Conservation (phyloP, 2,329 filamentous ascomycete genomes). For the Fusarium oxysporum region DNA sequence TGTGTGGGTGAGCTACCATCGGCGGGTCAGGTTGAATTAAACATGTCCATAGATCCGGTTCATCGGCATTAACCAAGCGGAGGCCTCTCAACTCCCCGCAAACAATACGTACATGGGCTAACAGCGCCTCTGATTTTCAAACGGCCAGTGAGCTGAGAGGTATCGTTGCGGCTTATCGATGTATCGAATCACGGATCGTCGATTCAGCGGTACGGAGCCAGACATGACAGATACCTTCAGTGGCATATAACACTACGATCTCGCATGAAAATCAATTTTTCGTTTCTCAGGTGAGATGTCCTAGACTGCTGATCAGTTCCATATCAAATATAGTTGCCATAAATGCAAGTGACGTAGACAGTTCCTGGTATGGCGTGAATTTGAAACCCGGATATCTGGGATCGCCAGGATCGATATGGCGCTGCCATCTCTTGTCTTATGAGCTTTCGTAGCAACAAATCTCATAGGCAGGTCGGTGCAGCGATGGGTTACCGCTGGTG, state of each 20-base stretch:
- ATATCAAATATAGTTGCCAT: background rate
- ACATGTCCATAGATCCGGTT: background rate
- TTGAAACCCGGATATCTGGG: background rate
- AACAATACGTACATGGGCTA: background rate
- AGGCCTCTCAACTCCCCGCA: background rate
- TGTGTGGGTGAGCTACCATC: background rate
- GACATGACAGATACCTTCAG: background rate
- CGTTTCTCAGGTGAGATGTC: background rate
- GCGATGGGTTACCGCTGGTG: background rate
- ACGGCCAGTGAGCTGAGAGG: background rate
- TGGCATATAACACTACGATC: background rate
- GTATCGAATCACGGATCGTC: background rate
- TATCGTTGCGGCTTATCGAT: background rate
- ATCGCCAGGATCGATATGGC: background rate
- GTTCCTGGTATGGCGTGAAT: background rate
- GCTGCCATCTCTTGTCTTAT: background rate
- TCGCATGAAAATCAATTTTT: conserved; percentile 22
- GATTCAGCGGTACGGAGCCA: background rate
- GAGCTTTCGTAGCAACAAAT: background rate
- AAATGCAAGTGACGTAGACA: background rate
- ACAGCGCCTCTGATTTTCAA: background rate
- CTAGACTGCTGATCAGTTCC: background rate
- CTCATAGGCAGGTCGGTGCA: background rate
- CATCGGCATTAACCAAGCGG: background rate
- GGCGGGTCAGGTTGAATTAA: background rate